Conservation (phyloP, 345 rosid species). For the Limnanthes douglasii region DNA sequence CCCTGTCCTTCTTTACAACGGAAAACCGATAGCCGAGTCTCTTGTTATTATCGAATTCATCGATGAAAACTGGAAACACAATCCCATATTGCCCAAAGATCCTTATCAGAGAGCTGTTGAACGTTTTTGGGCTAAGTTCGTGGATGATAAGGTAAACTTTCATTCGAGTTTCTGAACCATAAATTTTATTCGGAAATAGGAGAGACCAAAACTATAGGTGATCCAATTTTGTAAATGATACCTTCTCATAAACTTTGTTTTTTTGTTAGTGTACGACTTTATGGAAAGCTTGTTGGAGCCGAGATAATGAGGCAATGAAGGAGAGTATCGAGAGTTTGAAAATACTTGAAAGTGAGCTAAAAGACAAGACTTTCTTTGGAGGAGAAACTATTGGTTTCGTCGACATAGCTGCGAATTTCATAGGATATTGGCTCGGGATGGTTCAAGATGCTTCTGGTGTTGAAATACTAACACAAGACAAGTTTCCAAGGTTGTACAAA, state of each 20-base stretch:
- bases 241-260: neutral
- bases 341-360: conserved; percentile 34
- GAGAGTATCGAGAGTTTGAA: conserved; percentile 25
- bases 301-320: conserved; percentile 6
- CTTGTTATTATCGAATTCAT: conserved; percentile 13
- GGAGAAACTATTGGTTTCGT: conserved; percentile 43
- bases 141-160: conserved; percentile 8
- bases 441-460: conserved; percentile 23
- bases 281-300: neutral
- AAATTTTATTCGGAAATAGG: neutral
- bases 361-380: conserved; percentile 38
- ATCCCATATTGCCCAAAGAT: conserved; percentile 6
- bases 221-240: no score
- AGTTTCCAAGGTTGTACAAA: conserved; percentile 22
- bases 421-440: conserved; percentile 22
- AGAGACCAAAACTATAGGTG: no score
- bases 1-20: conserved; percentile 13
- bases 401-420: conserved; percentile 32
- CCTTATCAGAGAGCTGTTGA: conserved; percentile 7
- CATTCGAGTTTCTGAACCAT: neutral
- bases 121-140: conserved; percentile 5
- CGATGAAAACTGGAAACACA: conserved; percentile 9
- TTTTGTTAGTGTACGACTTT: neutral
- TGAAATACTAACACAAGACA: conserved; percentile 25
- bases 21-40: conserved; percentile 10